These are phyloP conservation scores for Neotropicomus parvogracilis DNA, from an alignment of 1,284 basidiomycete species.

Conservation along the genomic window DNA sequence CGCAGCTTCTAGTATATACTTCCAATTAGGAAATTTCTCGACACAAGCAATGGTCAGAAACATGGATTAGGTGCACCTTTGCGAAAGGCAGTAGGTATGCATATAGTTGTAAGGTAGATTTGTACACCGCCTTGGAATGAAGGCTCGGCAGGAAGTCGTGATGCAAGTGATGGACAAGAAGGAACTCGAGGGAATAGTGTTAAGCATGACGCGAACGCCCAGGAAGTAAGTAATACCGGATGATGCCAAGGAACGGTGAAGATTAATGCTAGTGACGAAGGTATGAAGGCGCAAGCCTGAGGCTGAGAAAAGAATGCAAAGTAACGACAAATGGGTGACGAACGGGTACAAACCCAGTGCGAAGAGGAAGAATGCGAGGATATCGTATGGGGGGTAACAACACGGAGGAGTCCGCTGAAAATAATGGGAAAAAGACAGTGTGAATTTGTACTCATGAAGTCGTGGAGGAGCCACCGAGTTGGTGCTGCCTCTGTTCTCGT, in stretches of 20 bases:
- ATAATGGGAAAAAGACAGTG: conserved; percentile 12
- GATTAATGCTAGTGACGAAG: conserved; percentile 32
- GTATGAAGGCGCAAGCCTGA: conserved; percentile 28
- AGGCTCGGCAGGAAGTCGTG: conserved; percentile 19
- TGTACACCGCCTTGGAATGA: conserved; percentile 31
- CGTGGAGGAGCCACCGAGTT: conserved; percentile 25
- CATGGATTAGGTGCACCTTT: conserved; percentile 34
- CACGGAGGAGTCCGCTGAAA: conserved; percentile 19
- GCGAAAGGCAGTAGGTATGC: conserved; percentile 35
- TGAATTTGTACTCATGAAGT: conserved; percentile 28
- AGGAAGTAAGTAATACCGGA: conserved; percentile 26
- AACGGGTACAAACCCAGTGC: conserved; percentile 26
- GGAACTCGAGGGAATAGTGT: conserved; percentile 20
- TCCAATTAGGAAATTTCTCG: neutral
- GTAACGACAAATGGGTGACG: conserved; percentile 23
- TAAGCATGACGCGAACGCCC: conserved; percentile 27
- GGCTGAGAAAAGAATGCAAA: conserved; percentile 22
- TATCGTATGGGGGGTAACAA: conserved; percentile 29
- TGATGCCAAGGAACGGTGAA: conserved; percentile 30
- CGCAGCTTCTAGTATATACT: no score
- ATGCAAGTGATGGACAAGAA: conserved; percentile 29
- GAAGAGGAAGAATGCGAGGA: conserved; percentile 24
- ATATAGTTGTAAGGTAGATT: conserved; percentile 37
- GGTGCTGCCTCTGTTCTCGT: conserved; percentile 41
- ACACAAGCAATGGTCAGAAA: conserved; percentile 17